These are phyloP conservation scores for Pleomassaria siparia DNA, from an alignment of 2,329 filamentous ascomycete genomes.

Conservation along the genomic window DNA sequence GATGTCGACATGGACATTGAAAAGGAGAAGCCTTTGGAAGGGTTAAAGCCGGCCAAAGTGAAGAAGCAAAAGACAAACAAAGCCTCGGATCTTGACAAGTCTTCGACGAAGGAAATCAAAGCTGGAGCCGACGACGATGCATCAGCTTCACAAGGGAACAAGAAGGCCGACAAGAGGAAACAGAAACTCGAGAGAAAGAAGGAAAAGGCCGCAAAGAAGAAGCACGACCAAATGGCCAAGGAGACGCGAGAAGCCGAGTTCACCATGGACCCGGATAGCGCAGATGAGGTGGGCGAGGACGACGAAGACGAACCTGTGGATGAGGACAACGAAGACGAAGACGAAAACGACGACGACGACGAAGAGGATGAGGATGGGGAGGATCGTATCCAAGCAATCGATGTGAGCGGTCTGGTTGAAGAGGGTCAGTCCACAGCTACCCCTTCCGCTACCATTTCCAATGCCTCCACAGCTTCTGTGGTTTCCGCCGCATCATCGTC, in stretches of 20 bases:
- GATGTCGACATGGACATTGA: conserved; percentile 39
- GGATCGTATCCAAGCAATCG: conserved; percentile 36
- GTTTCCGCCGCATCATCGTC: conserved; percentile 51
- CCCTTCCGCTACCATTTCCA: conserved; percentile 35
- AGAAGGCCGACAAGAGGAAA: conserved; percentile 47
- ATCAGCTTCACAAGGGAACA: conserved; percentile 20
- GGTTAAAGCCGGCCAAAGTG: conserved; percentile 35
- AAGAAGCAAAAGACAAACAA: conserved; percentile 49
- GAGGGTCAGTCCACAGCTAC: conserved; percentile 38
- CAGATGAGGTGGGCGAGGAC: conserved; percentile 26
- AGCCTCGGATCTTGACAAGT: conserved; percentile 21
- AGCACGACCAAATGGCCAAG: conserved; percentile 24
- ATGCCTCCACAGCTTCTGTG: conserved; percentile 45
- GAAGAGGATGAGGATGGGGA: conserved; percentile 28
- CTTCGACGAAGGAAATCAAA: conserved; percentile 11
- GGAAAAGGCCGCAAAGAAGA: conserved; percentile 46
- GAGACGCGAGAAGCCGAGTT: conserved; percentile 35
- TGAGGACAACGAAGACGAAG: too few relatives aligned
- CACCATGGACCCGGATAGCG: conserved; percentile 23
- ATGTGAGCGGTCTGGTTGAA: conserved; percentile 42
- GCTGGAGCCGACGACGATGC: conserved; percentile 21
- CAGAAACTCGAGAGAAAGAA: conserved; percentile 49
- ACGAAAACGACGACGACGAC: conserved; percentile 23
- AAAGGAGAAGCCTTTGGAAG: conserved; percentile 42
- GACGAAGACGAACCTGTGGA: conserved; percentile 33